Evolutionary conservation across 1,284 basidiomycete species (phyloP), one percentile per base, ranked within the genome.

Genomic region (Papiliotrema nemorosa): DNA sequence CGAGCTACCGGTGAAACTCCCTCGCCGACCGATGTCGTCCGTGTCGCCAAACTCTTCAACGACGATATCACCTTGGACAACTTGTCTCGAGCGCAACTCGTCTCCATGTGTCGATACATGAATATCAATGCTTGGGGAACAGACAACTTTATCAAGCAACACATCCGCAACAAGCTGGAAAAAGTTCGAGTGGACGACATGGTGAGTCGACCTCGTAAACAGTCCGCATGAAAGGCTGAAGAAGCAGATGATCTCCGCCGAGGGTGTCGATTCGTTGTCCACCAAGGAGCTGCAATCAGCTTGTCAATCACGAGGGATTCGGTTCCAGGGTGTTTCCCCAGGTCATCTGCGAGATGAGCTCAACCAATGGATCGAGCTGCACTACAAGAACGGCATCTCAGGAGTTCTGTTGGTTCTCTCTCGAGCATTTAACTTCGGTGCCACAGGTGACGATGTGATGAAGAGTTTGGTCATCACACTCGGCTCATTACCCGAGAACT

Each of bases 51-150:
- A 67, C 82, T 97, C 39, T 98, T 99, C 72, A 90, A 97, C 70
- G 91, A 97, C 65, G 96, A 99, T 67, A 81, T 98, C 54, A 97
- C 94, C 0, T 82, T 99, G 52, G 96, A 98, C 80, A 99, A 99
- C 74, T 80, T 99, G 55, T 92, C 92, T 3, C 85, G 94, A 27
- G 93, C 96, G 22, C 94, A 99, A 76, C 82, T 99, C 16, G 92
- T 97, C 35, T 94, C 90, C 2, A 94, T 96, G 85, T 97, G 87
- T 66, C 82, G 90, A 49, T 97, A 96, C 74, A 97, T 98, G 92
- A 91, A 89, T 61, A 84, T 97, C 69, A 91, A 97, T 75, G 94
- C 94, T 2, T 99, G 97, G 66, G 94, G 94, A 39, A 98, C 96
- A 33, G 94, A 99, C 76, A 97, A 97, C 76, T 97, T 97, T 78